phyloP scores from a whole-genome alignment of 2,329 filamentous ascomycete species.

The Amylocarpus encephaloides region DNA sequence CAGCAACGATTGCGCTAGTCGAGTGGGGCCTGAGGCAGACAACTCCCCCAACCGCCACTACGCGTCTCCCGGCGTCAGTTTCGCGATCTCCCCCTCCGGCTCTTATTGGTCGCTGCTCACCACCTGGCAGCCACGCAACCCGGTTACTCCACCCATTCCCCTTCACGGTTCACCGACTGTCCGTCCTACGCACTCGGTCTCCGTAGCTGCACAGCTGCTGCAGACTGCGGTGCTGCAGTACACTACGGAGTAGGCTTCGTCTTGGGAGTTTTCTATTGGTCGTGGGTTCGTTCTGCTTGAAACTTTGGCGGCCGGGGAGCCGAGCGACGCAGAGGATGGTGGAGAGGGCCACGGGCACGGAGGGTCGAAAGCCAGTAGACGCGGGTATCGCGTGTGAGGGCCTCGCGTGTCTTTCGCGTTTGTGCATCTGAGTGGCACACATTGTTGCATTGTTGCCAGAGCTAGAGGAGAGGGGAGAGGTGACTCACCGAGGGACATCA shows the following conservation, averaged over 20 bases:
- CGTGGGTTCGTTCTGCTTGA: not conserved
- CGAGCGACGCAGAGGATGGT: not conserved
- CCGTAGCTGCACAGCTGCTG: no score
- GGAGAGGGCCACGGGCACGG: constrained; percentile 7
- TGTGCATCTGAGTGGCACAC: constrained; percentile 8
- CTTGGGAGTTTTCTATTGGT: constrained; percentile 3
- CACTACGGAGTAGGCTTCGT: not conserved
- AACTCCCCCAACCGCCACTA: not conserved
- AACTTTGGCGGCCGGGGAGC: not conserved
- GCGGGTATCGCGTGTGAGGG: constrained; percentile 16
- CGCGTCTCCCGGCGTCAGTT: constrained; percentile 19
- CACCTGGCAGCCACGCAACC: constrained; percentile 3
- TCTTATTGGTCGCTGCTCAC: not conserved
- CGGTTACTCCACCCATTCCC: not conserved
- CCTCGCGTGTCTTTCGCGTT: constrained; percentile 27
- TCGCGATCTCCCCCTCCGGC: constrained; percentile 13
- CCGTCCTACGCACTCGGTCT: no score
- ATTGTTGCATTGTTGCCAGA: not conserved
- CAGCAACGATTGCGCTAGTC: no score
- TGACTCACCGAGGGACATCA: constrained; percentile 4
- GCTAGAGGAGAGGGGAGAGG: not conserved
- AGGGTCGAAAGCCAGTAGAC: constrained; percentile 19
- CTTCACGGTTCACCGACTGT: no score
- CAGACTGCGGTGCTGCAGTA: not conserved
- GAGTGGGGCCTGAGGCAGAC: not conserved